These are phyloP conservation scores for Xanthoconium separans DNA, from an alignment of 1,284 basidiomycete species.

Conservation along the genomic window DNA sequence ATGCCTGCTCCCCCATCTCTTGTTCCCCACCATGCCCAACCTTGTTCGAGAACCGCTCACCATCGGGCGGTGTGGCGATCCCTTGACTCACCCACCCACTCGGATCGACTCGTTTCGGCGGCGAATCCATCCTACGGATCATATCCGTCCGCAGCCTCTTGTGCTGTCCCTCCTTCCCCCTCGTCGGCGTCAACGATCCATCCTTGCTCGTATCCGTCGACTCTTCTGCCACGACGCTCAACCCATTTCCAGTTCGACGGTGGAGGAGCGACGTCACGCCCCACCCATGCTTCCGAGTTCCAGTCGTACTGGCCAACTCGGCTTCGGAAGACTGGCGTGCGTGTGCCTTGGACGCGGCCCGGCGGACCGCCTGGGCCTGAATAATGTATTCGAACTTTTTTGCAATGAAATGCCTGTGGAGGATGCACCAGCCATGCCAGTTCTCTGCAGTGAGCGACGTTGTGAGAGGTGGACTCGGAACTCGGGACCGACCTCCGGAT, in stretches of 20 bases:
- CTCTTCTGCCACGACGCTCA: slow-evolving; percentile 24
- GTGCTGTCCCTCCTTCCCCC: slow-evolving; percentile 19
- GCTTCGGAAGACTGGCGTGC: slow-evolving; percentile 4
- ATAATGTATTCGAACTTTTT: slow-evolving; percentile 72
- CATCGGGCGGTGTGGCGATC: slow-evolving; percentile 18
- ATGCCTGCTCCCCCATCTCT: background rate
- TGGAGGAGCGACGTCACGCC: slow-evolving; percentile 36
- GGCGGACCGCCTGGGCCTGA: slow-evolving; percentile 43
- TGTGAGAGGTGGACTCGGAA: background rate
- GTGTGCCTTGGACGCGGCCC: slow-evolving; percentile 14
- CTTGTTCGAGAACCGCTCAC: slow-evolving; percentile 15
- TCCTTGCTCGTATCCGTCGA: slow-evolving; percentile 17
- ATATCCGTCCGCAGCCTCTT: slow-evolving; percentile 69
- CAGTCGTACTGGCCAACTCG: slow-evolving; percentile 13
- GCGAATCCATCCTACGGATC: slow-evolving; percentile 81
- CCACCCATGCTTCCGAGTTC: slow-evolving; percentile 30
- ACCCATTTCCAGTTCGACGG: slow-evolving; percentile 13
- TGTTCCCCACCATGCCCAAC: background rate
- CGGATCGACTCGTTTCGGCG: slow-evolving; percentile 80
- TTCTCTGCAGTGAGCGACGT: background rate
- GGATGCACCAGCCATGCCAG: background rate
- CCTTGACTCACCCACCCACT: slow-evolving; percentile 69
- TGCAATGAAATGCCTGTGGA: slow-evolving; percentile 69
- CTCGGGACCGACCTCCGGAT: slow-evolving; percentile 53
- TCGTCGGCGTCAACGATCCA: slow-evolving; percentile 12